Percentiles rank a stretch among this genome's conserved stretches.
phyloP scores from a whole-genome alignment of 2,329 filamentous ascomycete genomes.

The Albophoma yamanashiensis region DNA sequence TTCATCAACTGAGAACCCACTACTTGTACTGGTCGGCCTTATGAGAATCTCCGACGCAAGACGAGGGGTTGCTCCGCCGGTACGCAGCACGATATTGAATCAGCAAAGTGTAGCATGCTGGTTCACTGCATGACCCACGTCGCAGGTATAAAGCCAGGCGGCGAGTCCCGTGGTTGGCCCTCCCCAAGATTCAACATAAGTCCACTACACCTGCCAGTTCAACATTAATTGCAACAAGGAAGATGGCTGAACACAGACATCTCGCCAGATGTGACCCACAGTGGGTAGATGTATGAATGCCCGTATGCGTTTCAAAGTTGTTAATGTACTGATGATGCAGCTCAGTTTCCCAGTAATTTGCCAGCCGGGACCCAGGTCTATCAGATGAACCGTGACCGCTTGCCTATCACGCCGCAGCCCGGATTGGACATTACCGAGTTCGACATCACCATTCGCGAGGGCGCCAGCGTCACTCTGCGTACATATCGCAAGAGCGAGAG shows the following conservation, averaged over 20 bases:
- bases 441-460: constrained; percentile 10
- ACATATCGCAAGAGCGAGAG: constrained; percentile 8
- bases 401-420: constrained; percentile 11
- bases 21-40: background rate
- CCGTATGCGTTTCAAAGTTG: background rate
- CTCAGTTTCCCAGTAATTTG: constrained; percentile 15
- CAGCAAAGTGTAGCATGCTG: background rate
- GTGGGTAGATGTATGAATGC: constrained; percentile 5
- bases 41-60: background rate
- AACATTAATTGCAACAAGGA: background rate
- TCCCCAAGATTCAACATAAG: too few species aligned
- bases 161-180: background rate
- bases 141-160: background rate
- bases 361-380: constrained; percentile 4
- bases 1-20: background rate
- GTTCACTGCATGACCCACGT: background rate
- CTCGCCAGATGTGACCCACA: constrained; percentile 5
- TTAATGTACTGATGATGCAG: background rate
- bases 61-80: background rate
- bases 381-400: constrained; percentile 9
- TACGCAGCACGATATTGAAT: background rate
- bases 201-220: background rate
- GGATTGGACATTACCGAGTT: constrained; percentile 13
- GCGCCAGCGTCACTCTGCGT: constrained; percentile 8
- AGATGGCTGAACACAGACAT: constrained; percentile 7